These are phyloP conservation scores for Trichoderma asperelloides DNA, from an alignment of 495 filamentous ascomycete species.

Conservation along the genomic window DNA sequence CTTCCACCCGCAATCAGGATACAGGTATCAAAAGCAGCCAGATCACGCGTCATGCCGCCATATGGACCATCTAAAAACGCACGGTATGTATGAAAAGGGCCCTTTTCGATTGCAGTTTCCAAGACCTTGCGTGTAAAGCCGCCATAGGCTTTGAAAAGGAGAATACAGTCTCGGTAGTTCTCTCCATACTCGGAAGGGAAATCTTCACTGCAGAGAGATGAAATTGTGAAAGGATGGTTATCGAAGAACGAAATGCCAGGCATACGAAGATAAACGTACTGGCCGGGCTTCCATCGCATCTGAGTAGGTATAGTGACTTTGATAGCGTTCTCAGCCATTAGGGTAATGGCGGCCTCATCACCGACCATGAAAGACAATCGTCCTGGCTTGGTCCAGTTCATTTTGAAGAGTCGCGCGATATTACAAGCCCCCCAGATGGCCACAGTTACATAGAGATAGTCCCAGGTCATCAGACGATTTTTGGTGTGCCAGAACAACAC, in stretches of 20 bases:
- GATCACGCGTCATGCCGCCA: conserved; percentile 82
- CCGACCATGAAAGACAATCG: conserved; percentile 66
- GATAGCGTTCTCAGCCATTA: conserved; percentile 85
- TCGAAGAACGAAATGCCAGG: conserved; percentile 82
- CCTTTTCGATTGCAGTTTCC: conserved; percentile 66
- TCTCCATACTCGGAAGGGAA: conserved; percentile 84
- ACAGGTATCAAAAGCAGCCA: conserved; percentile 89
- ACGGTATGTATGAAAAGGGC: conserved; percentile 77
- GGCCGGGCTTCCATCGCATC: conserved; percentile 86
- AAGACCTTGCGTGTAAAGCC: conserved; percentile 81
- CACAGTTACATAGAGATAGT: conserved; percentile 75
- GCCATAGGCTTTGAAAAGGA: conserved; percentile 84
- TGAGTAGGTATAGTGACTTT: conserved; percentile 90
- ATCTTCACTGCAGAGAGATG: conserved; percentile 74
- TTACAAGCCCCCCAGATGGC: conserved; percentile 69
- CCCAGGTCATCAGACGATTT: conserved; percentile 87
- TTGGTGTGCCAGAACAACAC: conserved; percentile 95
- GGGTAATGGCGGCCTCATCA: conserved; percentile 76
- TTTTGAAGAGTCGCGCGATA: conserved; percentile 56
- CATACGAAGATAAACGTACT: conserved; percentile 92
- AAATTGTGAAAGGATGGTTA: conserved; percentile 93
- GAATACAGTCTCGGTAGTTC: conserved; percentile 73
- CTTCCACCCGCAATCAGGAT: conserved; percentile 89
- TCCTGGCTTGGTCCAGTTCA: conserved; percentile 83
- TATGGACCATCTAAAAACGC: conserved; percentile 92